Evolutionary conservation across 352 stramenopile species (phyloP).

Genomic region (Phytophthora citrophthora): DNA sequence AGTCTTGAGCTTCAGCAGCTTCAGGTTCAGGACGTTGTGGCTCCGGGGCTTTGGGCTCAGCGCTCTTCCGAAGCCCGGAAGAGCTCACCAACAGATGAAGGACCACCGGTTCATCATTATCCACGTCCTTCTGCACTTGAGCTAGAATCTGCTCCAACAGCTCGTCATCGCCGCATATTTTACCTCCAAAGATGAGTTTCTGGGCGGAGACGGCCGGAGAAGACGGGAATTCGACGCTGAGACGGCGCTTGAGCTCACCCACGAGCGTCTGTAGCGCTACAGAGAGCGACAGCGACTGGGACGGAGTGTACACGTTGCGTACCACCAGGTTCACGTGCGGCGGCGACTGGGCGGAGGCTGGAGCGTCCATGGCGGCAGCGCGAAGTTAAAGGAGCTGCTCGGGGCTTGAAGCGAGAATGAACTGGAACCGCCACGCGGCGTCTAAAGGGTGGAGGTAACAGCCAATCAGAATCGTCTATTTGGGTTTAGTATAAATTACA

Average conservation of each 20-base stretch:
- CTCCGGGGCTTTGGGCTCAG: conserved; percentile 16
- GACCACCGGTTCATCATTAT: conserved; percentile 53
- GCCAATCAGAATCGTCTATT: not conserved
- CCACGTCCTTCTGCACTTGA: conserved; percentile 47
- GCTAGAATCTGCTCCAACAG: conserved; percentile 51
- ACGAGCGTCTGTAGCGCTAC: conserved; percentile 45
- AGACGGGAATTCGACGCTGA: conserved; percentile 57
- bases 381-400: conserved; percentile 10
- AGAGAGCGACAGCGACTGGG: conserved; percentile 57
- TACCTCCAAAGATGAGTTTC: conserved; percentile 89
- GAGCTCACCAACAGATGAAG: conserved; percentile 79
- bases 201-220: conserved; percentile 56
- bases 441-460: not conserved
- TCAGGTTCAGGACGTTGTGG: conserved; percentile 3
- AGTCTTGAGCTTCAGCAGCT: conserved; percentile 30
- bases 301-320: conserved; percentile 81
- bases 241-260: conserved; percentile 63
- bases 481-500: too few species aligned
- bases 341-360: not conserved
- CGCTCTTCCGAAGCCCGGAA: conserved; percentile 15
- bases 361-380: conserved; percentile 28
- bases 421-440: conserved; percentile 21
- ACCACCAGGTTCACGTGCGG: conserved; percentile 68
- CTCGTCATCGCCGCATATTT: conserved; percentile 79
- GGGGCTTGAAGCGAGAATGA: conserved; percentile 35